Conservation (phyloP, 352 stramenopile species). For the Globisporangium barbulae region DNA sequence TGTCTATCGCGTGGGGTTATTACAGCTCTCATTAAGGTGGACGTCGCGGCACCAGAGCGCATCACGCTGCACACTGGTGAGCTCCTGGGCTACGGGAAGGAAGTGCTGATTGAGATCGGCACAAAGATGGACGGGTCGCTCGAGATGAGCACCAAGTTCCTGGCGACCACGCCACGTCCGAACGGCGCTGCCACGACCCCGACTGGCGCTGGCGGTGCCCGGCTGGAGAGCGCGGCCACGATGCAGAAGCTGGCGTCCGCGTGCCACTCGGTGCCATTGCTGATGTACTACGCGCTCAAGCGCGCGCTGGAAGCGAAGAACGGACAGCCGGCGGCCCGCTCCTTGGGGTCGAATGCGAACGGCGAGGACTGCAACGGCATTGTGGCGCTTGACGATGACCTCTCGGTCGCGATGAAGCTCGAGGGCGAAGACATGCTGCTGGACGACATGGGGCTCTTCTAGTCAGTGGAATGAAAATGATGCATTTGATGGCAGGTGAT, state of each 20-base stretch:
- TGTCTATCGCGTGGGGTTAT: background rate
- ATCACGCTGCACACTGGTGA: constrained; percentile 80
- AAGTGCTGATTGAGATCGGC: constrained; percentile 69
- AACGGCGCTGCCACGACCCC: constrained; percentile 19
- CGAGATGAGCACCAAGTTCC: constrained; percentile 58
- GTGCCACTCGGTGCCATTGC: constrained; percentile 77
- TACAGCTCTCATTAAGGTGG: constrained; percentile 73
- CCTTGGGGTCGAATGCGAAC: constrained; percentile 17
- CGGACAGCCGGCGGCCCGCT: constrained; percentile 21
- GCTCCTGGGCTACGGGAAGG: constrained; percentile 45
- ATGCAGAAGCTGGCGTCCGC: constrained; percentile 45
- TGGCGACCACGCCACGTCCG: constrained; percentile 26
- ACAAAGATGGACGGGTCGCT: constrained; percentile 63
- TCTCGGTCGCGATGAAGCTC: constrained; percentile 78
- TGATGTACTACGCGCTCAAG: constrained; percentile 78
- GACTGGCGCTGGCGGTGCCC: constrained; percentile 1
- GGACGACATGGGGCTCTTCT: constrained; percentile 87
- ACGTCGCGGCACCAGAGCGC: constrained; percentile 68
- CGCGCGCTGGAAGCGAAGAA: constrained; percentile 44
- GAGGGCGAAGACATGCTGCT: constrained; percentile 81
- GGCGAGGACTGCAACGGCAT: constrained; percentile 77
- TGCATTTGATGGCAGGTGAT: background rate
- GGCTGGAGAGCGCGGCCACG: constrained; percentile 36
- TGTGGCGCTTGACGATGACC: constrained; percentile 63
- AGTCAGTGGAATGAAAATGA: constrained; percentile 12